Percentiles rank a stretch among this genome's conserved stretches.
These are phyloP conservation scores for Fusarium siculi DNA, from an alignment of 2,329 filamentous ascomycete genomes.

Conservation along the genomic window DNA sequence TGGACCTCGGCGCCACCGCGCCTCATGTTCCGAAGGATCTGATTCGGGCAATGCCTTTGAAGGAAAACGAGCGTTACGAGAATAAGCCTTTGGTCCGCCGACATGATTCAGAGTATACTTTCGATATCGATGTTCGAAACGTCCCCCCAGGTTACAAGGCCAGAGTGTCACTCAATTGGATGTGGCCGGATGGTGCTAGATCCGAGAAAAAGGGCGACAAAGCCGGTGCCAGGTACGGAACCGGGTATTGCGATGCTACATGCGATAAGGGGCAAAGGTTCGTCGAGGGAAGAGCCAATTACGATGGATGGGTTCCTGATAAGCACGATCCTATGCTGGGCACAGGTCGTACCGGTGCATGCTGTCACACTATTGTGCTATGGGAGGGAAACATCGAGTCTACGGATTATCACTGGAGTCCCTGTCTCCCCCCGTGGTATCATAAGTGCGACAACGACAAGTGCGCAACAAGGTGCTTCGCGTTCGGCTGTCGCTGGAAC, in stretches of 20 bases:
- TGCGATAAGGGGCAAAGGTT: slow-evolving; percentile 65
- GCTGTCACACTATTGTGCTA: slow-evolving; percentile 70
- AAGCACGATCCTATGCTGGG: slow-evolving; percentile 65
- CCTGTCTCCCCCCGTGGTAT: slow-evolving; percentile 63
- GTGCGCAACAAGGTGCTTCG: slow-evolving; percentile 70
- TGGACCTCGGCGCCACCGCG: slow-evolving; percentile 66
- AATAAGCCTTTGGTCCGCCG: slow-evolving; percentile 65
- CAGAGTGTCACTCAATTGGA: slow-evolving; percentile 72
- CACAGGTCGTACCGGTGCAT: slow-evolving; percentile 60
- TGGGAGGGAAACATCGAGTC: slow-evolving; percentile 74
- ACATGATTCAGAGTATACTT: slow-evolving; percentile 70
- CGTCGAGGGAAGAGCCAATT: slow-evolving; percentile 65
- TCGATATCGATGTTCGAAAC: slow-evolving; percentile 75
- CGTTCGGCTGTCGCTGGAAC: slow-evolving; percentile 77
- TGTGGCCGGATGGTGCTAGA: slow-evolving; percentile 67
- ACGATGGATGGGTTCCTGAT: slow-evolving; percentile 61
- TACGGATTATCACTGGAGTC: slow-evolving; percentile 71
- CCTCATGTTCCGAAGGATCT: slow-evolving; percentile 57
- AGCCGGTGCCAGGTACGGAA: slow-evolving; percentile 68
- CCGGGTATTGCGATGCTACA: slow-evolving; percentile 63
- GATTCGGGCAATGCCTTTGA: slow-evolving; percentile 72
- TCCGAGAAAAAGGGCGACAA: slow-evolving; percentile 61
- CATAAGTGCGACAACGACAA: slow-evolving; percentile 59
- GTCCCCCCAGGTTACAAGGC: slow-evolving; percentile 77
- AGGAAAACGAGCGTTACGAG: slow-evolving; percentile 68